These are phyloP conservation scores for Setaria italica DNA, from an alignment of 202 grass and related monocot species.

Conservation along the genomic window DNA sequence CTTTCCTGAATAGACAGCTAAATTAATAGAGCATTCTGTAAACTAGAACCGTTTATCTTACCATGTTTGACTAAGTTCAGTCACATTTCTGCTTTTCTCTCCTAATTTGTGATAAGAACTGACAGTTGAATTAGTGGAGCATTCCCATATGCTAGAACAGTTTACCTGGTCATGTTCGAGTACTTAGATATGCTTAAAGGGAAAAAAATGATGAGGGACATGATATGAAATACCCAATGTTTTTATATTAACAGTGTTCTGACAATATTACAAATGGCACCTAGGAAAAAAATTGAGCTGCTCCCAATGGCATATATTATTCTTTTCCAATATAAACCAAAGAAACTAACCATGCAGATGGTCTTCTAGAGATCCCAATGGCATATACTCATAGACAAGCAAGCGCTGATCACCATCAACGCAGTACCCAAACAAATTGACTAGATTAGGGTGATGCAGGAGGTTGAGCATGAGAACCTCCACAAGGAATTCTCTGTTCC, in stretches of 20 bases:
- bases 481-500: slow-evolving; percentile 92
- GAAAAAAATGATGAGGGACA: background rate
- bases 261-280: background rate
- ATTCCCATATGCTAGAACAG: slow-evolving; percentile 4
- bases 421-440: slow-evolving; percentile 85
- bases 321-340: slow-evolving; percentile 35
- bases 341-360: slow-evolving; percentile 76
- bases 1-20: slow-evolving; percentile 18
- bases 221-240: background rate
- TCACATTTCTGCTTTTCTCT: background rate
- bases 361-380: slow-evolving; percentile 79
- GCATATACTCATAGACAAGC: slow-evolving; percentile 91
- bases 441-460: slow-evolving; percentile 86
- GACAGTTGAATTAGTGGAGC: background rate
- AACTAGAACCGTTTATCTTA: background rate
- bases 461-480: slow-evolving; percentile 95
- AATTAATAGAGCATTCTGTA: slow-evolving; percentile 16
- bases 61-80: background rate
- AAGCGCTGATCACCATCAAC: slow-evolving; percentile 76
- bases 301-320: background rate
- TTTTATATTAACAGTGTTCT: slow-evolving; percentile 38
- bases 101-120: background rate
- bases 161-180: slow-evolving; percentile 30
- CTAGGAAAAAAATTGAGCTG: slow-evolving; percentile 5
- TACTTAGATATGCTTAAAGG: slow-evolving; percentile 10